phyloP scores from a whole-genome alignment of 108 stramenopile species.

The Ochromonas danica region DNA sequence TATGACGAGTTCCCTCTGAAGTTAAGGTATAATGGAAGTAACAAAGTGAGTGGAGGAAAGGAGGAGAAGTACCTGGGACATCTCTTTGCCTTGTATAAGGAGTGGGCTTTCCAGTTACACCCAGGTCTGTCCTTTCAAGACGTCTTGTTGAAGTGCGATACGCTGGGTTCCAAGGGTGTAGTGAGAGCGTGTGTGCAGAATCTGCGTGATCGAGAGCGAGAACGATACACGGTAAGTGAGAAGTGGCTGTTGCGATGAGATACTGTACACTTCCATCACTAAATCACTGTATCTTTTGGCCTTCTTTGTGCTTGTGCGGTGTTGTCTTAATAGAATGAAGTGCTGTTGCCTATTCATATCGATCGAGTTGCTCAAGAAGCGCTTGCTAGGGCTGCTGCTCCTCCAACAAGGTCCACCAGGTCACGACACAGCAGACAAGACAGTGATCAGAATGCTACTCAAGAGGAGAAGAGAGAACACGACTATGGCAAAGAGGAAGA shows the following conservation, averaged over 20 bases:
- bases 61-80: background rate
- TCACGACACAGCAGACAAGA: background rate
- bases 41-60: background rate
- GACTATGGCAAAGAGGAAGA: background rate
- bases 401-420: background rate
- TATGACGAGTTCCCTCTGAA: conserved; percentile 17
- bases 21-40: background rate
- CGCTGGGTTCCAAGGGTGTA: background rate
- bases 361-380: background rate
- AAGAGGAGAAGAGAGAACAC: background rate
- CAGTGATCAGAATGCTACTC: background rate
- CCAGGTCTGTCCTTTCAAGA: background rate
- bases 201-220: background rate
- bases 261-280: too few species aligned
- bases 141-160: background rate
- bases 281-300: too few species aligned
- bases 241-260: too few species aligned
- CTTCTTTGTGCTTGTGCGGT: too few species aligned
- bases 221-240: conserved; percentile 18
- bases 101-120: conserved; percentile 21
- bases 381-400: background rate
- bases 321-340: background rate
- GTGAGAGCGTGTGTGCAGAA: background rate
- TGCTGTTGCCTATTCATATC: background rate
- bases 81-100: background rate